Evolutionary conservation across 345 rosid species (phyloP).

Genomic region (Melastoma malabathricum): DNA sequence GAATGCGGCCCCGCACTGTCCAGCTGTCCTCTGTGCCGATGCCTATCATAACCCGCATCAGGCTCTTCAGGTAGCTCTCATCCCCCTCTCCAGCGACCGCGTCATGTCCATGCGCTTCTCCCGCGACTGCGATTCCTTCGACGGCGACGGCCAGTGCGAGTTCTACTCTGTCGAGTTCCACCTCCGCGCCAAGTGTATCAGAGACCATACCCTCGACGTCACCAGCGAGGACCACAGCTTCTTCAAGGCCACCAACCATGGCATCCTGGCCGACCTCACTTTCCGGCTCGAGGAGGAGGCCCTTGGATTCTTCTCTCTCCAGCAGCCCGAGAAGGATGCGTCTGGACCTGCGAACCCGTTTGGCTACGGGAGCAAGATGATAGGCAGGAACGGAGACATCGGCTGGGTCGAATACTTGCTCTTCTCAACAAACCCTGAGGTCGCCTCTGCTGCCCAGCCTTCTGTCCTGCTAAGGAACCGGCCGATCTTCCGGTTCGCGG

Average conservation of each 20-base stretch:
- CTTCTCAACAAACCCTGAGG: constrained; percentile 15
- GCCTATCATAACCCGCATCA: constrained; percentile 56
- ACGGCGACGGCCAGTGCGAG: too few relatives aligned
- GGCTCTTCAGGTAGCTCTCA: constrained; percentile 42
- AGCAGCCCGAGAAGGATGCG: constrained; percentile 22
- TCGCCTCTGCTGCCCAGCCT: constrained; percentile 10
- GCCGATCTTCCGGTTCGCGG: constrained; percentile 17
- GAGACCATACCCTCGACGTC: too few relatives aligned
- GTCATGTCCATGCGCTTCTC: too few relatives aligned
- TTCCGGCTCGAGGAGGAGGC: constrained; percentile 23
- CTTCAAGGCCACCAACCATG: constrained; percentile 38
- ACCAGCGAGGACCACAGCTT: constrained; percentile 31
- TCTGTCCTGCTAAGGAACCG: constrained; percentile 14
- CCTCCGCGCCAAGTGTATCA: too few relatives aligned
- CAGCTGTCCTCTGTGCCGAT: constrained; percentile 66
- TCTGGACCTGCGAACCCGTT: constrained; percentile 29
- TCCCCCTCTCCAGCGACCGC: too few relatives aligned
- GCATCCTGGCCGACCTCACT: constrained; percentile 23
- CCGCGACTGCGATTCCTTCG: too few relatives aligned
- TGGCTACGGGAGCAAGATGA: constrained; percentile 38
- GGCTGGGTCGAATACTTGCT: constrained; percentile 47
- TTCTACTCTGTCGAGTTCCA: too few relatives aligned
- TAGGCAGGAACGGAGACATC: constrained; percentile 37
- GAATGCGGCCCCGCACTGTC: constrained; percentile 48
- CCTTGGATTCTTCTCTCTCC: constrained; percentile 20